These are phyloP conservation scores for Dioszegia hungarica DNA, from an alignment of 768 basidiomycete species.

Conservation along the genomic window DNA sequence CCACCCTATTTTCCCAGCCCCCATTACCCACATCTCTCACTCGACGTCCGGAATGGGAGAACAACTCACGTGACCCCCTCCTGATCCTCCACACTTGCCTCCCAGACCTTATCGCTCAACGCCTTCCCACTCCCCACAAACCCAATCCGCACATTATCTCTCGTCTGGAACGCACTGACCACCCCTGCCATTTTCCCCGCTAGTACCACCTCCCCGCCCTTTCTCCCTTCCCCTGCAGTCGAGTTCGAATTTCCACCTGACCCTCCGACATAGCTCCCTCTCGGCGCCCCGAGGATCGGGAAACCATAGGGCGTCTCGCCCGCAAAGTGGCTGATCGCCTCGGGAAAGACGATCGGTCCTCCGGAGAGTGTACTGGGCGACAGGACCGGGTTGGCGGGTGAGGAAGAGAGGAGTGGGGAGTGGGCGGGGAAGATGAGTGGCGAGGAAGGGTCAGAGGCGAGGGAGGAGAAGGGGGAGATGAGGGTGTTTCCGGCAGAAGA, in stretches of 20 bases:
- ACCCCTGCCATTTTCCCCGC: constrained; percentile 71
- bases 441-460: constrained; percentile 62
- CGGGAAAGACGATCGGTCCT: constrained; percentile 38
- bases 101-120: constrained; percentile 70
- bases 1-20: too few species aligned
- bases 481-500: constrained; percentile 56
- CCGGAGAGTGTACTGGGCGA: constrained; percentile 19
- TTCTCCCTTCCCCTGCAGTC: constrained; percentile 57
- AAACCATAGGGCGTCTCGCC: constrained; percentile 62
- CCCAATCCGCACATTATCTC: constrained; percentile 67
- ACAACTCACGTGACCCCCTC: constrained; percentile 53
- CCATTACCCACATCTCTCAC: too few species aligned
- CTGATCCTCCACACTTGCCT: constrained; percentile 55
- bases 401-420: constrained; percentile 55
- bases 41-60: too few species aligned
- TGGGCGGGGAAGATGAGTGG: constrained; percentile 58
- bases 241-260: constrained; percentile 54
- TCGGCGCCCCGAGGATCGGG: constrained; percentile 72
- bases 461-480: constrained; percentile 77
- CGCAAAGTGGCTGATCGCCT: constrained; percentile 27
- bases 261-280: constrained; percentile 48
- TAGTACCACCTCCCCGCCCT: constrained; percentile 61
- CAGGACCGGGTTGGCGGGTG: constrained; percentile 55
- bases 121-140: constrained; percentile 77
- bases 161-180: constrained; percentile 84